A percentile compares a stretch with the other conserved stretches of the same genome.
Evolutionary conservation across 108 stramenopile species (phyloP).

Genomic region (Pseudonitzschia multistriata): DNA sequence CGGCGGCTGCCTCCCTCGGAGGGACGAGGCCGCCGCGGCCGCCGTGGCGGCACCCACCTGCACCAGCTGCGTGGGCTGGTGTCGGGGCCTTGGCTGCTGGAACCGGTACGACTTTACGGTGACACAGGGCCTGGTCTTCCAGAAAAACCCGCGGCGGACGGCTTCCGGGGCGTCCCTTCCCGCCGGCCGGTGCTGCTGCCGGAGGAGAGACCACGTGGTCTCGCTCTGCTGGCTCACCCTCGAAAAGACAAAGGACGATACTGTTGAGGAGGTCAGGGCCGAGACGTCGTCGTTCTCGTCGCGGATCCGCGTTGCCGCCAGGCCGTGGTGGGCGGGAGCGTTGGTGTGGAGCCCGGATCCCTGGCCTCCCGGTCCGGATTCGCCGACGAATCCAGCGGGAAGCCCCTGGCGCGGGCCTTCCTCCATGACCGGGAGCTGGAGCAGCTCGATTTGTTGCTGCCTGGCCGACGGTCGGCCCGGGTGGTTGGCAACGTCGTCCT

Average conservation of each 20-base stretch:
- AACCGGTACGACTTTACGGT: slow-evolving; percentile 10
- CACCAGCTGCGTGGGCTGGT: background rate
- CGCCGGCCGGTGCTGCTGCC: background rate
- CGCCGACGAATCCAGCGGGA: no score
- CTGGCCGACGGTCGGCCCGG: background rate
- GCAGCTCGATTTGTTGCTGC: background rate
- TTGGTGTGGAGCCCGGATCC: no score
- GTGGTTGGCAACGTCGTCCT: background rate
- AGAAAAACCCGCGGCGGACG: background rate
- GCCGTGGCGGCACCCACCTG: background rate
- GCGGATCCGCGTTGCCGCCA: background rate
- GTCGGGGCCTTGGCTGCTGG: background rate
- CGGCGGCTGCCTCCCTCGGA: no score
- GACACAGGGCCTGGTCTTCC: slow-evolving; percentile 8
- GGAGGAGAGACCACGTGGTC: background rate
- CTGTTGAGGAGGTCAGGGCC: background rate
- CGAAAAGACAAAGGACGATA: slow-evolving; percentile 5
- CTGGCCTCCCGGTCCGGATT: no score
- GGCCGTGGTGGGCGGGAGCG: no score
- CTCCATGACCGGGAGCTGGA: background rate
- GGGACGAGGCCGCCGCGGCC: no score
- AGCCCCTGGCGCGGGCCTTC: background rate
- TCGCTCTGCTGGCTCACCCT: background rate
- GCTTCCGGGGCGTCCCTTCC: background rate
- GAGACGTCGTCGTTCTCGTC: background rate